Evolutionary conservation across 1,139 yeast genomes (phyloP).

Genomic region (Sugiyamaella paludigena): DNA sequence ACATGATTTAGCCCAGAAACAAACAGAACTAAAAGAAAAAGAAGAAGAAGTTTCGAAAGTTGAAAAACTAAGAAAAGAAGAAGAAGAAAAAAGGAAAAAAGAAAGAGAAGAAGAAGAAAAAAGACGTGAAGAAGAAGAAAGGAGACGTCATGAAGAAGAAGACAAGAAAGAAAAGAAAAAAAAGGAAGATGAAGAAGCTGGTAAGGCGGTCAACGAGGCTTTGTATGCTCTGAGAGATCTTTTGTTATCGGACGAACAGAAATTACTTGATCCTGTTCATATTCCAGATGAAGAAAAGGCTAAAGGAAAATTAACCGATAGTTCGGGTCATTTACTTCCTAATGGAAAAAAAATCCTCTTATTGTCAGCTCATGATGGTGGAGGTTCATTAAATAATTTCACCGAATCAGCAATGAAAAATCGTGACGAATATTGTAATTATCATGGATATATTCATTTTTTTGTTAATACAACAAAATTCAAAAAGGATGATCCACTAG

Average conservation of each 20-base stretch:
- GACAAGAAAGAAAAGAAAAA: constrained; percentile 10
- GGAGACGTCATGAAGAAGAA: constrained; percentile 13
- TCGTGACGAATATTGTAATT: constrained; percentile 35
- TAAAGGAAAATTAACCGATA: constrained; percentile 3
- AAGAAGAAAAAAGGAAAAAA: constrained; percentile 6
- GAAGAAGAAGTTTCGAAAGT: too few species aligned
- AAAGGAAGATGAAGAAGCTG: not conserved
- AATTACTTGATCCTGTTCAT: constrained; percentile 8
- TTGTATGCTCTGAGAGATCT: constrained; percentile 9
- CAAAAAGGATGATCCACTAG: constrained; percentile 22
- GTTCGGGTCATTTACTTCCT: constrained; percentile 24
- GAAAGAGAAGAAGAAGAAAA: constrained; percentile 4
- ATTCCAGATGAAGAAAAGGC: constrained; percentile 4
- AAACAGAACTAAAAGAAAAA: too few species aligned
- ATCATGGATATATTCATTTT: constrained; percentile 36
- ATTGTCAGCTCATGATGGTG: constrained; percentile 35
- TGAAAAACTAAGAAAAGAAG: too few species aligned
- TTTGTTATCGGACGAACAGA: constrained; percentile 6
- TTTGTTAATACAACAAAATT: constrained; percentile 31
- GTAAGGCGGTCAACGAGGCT: constrained; percentile 9
- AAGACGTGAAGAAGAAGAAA: constrained; percentile 7
- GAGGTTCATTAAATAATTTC: constrained; percentile 27
- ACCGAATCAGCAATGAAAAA: constrained; percentile 30
- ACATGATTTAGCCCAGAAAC: too few species aligned
- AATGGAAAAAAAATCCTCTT: constrained; percentile 31